These are phyloP conservation scores for Gossypium davidsonii DNA, from an alignment of 441 rosid genomes.

Conservation along the genomic window DNA sequence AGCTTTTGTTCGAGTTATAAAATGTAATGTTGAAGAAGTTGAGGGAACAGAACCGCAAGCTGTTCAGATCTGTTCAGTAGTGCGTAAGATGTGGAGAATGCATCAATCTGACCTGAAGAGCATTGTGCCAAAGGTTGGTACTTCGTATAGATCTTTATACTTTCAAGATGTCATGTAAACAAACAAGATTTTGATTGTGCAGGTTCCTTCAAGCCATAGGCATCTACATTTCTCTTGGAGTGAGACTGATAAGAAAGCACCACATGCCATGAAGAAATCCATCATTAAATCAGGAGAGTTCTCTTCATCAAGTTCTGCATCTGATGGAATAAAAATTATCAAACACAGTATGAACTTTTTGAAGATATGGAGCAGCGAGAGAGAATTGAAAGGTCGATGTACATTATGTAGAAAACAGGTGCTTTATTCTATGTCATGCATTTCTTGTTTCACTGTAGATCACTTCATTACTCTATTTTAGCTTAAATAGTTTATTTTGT, in stretches of 20 bases:
- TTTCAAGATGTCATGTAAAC: constrained; percentile 4
- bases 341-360: constrained; percentile 69
- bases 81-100: constrained; percentile 80
- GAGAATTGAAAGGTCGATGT: constrained; percentile 71
- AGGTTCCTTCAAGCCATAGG: constrained; percentile 97
- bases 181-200: constrained; percentile 17
- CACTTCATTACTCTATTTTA: not conserved
- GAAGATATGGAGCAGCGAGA: constrained; percentile 94
- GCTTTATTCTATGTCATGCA: constrained; percentile 14
- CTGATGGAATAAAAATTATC: constrained; percentile 57
- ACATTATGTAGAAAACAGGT: constrained; percentile 85
- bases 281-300: constrained; percentile 54
- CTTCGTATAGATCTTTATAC: not conserved
- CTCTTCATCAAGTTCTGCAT: constrained; percentile 48
- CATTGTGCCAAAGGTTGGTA: constrained; percentile 58
- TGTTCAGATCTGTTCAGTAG: constrained; percentile 72
- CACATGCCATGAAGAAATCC: constrained; percentile 36
- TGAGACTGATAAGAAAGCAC: constrained; percentile 49
- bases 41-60: constrained; percentile 72
- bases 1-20: constrained; percentile 77
- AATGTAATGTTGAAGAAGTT: constrained; percentile 62
- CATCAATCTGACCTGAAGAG: constrained; percentile 57
- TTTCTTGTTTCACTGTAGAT: not conserved
- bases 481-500: constrained; percentile 5
- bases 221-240: constrained; percentile 68